phyloP scores from a whole-genome alignment of 208 protist genomes.

The Trypanosomatidae sp. region DNA sequence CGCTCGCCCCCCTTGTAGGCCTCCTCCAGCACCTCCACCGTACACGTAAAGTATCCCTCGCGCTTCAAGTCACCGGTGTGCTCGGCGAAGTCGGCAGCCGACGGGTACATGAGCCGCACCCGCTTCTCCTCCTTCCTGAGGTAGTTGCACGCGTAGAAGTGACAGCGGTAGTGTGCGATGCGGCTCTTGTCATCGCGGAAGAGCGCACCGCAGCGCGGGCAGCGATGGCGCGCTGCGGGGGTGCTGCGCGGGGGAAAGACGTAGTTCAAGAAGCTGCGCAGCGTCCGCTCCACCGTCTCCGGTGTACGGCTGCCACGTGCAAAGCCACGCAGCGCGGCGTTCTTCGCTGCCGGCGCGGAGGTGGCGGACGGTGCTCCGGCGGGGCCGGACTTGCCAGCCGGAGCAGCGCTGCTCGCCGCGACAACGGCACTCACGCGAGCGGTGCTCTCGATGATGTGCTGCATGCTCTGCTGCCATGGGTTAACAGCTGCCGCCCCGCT shows the following conservation, averaged over 20 bases:
- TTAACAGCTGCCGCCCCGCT: too few relatives aligned
- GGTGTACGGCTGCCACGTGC: constrained; percentile 25
- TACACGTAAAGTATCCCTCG: constrained; percentile 36
- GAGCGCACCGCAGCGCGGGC: constrained; percentile 60
- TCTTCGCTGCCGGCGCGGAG: too few relatives aligned
- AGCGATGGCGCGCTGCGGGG: constrained; percentile 35
- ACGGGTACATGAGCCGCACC: constrained; percentile 70
- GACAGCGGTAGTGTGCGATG: constrained; percentile 71
- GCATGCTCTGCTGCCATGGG: constrained; percentile 22
- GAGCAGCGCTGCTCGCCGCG: constrained; percentile 6
- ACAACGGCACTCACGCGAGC: constrained; percentile 19
- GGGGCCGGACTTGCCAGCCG: too few relatives aligned
- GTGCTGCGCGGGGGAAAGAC: constrained; percentile 52
- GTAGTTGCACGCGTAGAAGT: constrained; percentile 71
- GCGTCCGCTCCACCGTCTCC: constrained; percentile 44
- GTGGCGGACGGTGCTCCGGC: too few relatives aligned
- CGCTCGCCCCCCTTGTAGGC: constrained; percentile 41
- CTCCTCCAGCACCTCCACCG: constrained; percentile 43
- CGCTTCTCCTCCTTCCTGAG: constrained; percentile 56
- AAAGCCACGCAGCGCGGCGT: constrained; percentile 19
- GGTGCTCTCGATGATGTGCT: constrained; percentile 30
- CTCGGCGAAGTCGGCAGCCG: constrained; percentile 50
- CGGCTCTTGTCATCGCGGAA: constrained; percentile 53
- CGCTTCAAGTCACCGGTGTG: constrained; percentile 36
- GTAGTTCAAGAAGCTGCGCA: constrained; percentile 58